A percentile compares a stretch with the other conserved stretches of the same genome.
These are phyloP conservation scores for Tetradesmus lagerheimii DNA, from an alignment of 139 green algal species.

Conservation along the genomic window DNA sequence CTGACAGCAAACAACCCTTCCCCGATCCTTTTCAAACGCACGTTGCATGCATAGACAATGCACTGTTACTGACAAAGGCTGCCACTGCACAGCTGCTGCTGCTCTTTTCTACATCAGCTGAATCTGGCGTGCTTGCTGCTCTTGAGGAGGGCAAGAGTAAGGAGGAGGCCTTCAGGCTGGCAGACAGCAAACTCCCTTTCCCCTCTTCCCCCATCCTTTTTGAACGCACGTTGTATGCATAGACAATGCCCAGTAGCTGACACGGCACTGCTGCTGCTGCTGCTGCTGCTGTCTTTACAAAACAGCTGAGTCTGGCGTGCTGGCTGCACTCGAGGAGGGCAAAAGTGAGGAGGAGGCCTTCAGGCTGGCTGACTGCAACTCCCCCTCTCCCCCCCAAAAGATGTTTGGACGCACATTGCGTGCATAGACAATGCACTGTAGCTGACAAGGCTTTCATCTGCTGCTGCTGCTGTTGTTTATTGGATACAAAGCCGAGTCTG, in stretches of 20 bases:
- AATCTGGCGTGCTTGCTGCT: slow-evolving; percentile 21
- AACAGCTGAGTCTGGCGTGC: slow-evolving; percentile 37
- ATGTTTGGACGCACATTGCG: too few species aligned
- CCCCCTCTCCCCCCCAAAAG: too few species aligned
- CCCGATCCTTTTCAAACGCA: neutral
- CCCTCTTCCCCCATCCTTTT: too few species aligned
- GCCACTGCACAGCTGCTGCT: too few species aligned
- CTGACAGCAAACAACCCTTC: neutral
- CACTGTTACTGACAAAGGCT: too few species aligned
- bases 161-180: slow-evolving; percentile 39
- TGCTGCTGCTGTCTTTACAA: too few species aligned
- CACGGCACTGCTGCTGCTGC: neutral
- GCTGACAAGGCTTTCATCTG: too few species aligned
- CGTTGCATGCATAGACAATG: neutral
- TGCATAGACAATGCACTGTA: too few species aligned
- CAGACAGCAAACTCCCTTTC: too few species aligned
- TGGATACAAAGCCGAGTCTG: slow-evolving; percentile 40
- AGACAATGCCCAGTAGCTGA: too few species aligned
- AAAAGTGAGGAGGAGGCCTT: slow-evolving; percentile 47
- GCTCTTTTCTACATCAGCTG: neutral
- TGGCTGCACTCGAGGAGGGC: slow-evolving; percentile 41
- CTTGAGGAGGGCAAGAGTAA: slow-evolving; percentile 46
- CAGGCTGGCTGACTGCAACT: neutral
- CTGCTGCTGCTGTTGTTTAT: too few species aligned
- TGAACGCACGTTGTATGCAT: too few species aligned